Percentiles rank a stretch among this genome's conserved stretches.
phyloP scores from a whole-genome alignment of 441 rosid genomes.

The Isatis lusitanica region DNA sequence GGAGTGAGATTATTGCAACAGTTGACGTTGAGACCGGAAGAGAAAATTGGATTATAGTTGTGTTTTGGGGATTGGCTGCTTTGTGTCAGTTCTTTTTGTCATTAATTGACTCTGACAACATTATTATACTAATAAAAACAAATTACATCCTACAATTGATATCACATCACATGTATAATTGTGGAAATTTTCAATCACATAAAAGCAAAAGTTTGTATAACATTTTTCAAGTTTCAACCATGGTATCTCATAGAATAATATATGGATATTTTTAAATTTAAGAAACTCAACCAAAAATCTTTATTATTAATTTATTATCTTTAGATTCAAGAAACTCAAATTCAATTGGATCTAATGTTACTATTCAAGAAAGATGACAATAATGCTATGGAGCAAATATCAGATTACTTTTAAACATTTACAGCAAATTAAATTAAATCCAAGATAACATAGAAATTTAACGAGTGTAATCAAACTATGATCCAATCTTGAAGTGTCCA shows the following conservation, averaged over 20 bases:
- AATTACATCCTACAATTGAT: no score
- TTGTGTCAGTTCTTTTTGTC: not conserved
- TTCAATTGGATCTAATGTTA: not conserved
- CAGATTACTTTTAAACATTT: constrained; percentile 17
- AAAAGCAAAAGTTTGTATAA: not conserved
- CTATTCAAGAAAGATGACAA: constrained; percentile 10
- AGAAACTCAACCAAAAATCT: no score
- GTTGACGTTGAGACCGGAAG: not conserved
- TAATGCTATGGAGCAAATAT: not conserved
- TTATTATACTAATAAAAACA: no score
- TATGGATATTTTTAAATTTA: no score
- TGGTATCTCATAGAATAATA: no score
- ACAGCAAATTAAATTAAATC: constrained; percentile 9
- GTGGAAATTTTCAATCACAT: not conserved
- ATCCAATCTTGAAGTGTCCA: constrained; percentile 20
- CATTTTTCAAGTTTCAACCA: no score
- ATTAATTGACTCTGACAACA: not conserved
- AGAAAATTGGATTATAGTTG: not conserved
- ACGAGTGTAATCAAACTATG: constrained; percentile 10
- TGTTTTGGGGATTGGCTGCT: not conserved
- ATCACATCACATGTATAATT: not conserved
- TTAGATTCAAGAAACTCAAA: no score
- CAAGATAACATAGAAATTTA: not conserved
- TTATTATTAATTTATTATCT: no score
- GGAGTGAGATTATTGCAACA: not conserved